Evolutionary conservation across 2,329 filamentous ascomycete species (phyloP).

Genomic region (Tolypocladium guangdongense): DNA sequence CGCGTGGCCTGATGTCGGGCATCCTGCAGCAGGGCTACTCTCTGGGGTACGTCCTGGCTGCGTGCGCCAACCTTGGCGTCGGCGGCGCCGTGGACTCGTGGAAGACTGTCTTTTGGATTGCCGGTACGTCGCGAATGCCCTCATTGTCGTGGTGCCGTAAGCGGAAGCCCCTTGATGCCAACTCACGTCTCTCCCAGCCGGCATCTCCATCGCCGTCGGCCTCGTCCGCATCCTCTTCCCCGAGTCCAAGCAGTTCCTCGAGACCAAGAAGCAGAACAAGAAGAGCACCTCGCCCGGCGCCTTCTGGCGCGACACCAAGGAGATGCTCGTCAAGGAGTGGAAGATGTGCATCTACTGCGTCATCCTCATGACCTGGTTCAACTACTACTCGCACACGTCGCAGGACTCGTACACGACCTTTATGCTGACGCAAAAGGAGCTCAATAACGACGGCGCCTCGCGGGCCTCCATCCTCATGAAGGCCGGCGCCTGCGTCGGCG

Average conservation of each 20-base stretch:
- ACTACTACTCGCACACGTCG: slow-evolving; percentile 66
- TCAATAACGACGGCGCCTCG: slow-evolving; percentile 51
- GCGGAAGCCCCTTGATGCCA: neutral
- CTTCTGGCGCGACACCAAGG: slow-evolving; percentile 60
- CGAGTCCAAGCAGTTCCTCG: slow-evolving; percentile 65
- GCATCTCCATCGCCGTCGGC: slow-evolving; percentile 57
- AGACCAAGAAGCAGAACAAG: slow-evolving; percentile 51
- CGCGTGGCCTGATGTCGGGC: slow-evolving; percentile 70
- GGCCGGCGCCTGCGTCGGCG: slow-evolving; percentile 63
- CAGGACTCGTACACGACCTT: slow-evolving; percentile 79
- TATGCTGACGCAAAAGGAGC: slow-evolving; percentile 61
- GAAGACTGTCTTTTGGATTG: slow-evolving; percentile 71
- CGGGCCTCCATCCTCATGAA: slow-evolving; percentile 78
- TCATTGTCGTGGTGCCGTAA: no score
- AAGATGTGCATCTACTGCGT: slow-evolving; percentile 67
- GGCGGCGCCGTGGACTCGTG: slow-evolving; percentile 52
- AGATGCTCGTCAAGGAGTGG: slow-evolving; percentile 62
- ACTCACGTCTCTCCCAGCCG: slow-evolving; percentile 27
- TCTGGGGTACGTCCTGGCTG: slow-evolving; percentile 69
- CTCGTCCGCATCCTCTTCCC: slow-evolving; percentile 57
- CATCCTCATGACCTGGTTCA: slow-evolving; percentile 69
- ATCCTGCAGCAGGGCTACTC: slow-evolving; percentile 76
- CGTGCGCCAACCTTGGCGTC: slow-evolving; percentile 63
- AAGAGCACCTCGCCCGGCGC: slow-evolving; percentile 31
- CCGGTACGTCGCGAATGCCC: slow-evolving; percentile 17